Base-by-base conservation (phyloP, 768 basidiomycete species). In the Cantharellus anzutake region DNA sequence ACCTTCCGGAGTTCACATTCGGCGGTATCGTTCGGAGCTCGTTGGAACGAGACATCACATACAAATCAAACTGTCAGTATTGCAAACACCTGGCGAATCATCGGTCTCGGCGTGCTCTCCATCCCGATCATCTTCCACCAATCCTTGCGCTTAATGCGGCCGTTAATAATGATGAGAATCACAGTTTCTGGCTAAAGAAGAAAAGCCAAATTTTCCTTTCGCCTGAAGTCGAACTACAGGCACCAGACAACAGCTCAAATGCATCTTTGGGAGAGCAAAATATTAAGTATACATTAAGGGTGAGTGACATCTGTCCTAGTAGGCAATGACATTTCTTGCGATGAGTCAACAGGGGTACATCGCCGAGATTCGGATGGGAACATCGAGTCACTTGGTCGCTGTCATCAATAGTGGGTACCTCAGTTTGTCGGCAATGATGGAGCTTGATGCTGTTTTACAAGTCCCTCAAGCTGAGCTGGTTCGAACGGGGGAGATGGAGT, bases 91-190 rank as follows among this genome's bases (percentile, higher is more conserved):
- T 85, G 65, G 71, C 84, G 2, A 82, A 75, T 11, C 85, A 94
- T 62, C 77, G 81, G 42, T 82, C 81, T 41, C 76, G 76, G 44
- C 80, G 86, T 7, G 81, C 80, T 1, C 80, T 84, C 41, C 71
- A 80, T 16, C 76, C 79, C 5, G 68, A 70, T 48, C 78, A 82
- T 59, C 72, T 97, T 1, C 96, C 96, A 0, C 83, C 90, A 0
- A 75, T 97, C 20, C 72, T 99, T 5, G 83, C 86, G 0, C 70
- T 99, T 63, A 98, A 98, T 69, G 83, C 92, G 0, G 81, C 80
- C 40, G 83, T 88, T 0, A 79, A 82, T 60, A 83, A 80, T 29
- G 80, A 86, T 1, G 92, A 94, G 16, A 79, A 77, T 42, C 66
- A 83, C 40, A 77, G 76, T 55, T 73, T 79, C 63, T 97, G 94